Evolutionary conservation across 1,284 basidiomycete species (phyloP), one percentile per base, ranked within the genome.

Genomic region (Ceratobasidium sp.): DNA sequence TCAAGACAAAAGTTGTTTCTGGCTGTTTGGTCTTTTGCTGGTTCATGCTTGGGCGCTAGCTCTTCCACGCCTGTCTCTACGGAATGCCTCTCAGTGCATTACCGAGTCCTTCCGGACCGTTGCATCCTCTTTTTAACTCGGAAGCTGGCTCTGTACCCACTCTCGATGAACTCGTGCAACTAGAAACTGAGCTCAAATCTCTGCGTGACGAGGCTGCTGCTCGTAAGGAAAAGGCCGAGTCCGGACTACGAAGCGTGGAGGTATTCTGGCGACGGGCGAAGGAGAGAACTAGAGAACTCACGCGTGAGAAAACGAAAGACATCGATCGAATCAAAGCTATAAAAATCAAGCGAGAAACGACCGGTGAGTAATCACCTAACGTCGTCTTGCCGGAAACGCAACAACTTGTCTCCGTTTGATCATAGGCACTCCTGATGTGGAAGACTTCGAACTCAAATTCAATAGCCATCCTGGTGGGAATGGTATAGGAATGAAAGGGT

Each of bases 101-200:
- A 28, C 67, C 67, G 14, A 70, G 38, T 38, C 67, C 67, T 26
- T 70, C 67, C 11, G 30, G 21, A 14, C 67, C 67, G 18, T 18
- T 44, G 9, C 67, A 70, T 57, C 38, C 35, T 14, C 67, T 70
- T 11, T 70, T 70, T 23, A 59, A 30, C 41, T 46, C 67, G 23
- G 59, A 70, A 23, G 49, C 67, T 32, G 67, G 59, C 21, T 70
- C 67, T n/a, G 41, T 70, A 44, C 67, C 67, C 11, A 44, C 54
- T 23, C 67, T 70, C 4, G 67, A 70, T 70, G 67, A 70, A 28
- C 67, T 70, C 49, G 67, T 70, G 43, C 67, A 70, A 58, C 55
- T 70, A 18, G 67, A 70, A 49, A 28, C 41, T 21, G 67, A 70
- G 30, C 67, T 70, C 14, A 70, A 55, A 58, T 38, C 23, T 28